Percentiles rank a stretch among this genome's conserved stretches.
Conservation (phyloP, 345 rosid genomes). For the Eutrema yunnanense region DNA sequence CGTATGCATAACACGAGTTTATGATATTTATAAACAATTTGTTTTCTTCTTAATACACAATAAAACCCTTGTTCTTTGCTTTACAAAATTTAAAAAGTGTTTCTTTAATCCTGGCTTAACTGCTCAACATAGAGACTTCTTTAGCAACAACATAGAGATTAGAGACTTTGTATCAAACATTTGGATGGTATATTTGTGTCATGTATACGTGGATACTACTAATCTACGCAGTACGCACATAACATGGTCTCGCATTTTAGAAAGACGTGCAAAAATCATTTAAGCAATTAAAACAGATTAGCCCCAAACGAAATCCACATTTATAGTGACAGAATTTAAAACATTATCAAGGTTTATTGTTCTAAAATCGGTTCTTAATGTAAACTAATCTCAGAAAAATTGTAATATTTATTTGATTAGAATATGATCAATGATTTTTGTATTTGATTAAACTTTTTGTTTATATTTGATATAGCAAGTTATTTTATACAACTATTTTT, state of each 20-base stretch:
- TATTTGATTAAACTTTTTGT: no score
- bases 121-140: no score
- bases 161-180: background rate
- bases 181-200: background rate
- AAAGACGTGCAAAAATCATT: conserved; percentile 12
- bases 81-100: background rate
- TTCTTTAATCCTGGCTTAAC: background rate
- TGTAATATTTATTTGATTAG: background rate
- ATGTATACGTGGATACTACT: conserved; percentile 13
- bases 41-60: background rate
- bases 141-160: no score
- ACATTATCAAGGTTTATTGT: background rate
- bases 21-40: background rate
- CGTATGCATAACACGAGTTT: background rate
- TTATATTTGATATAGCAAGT: no score
- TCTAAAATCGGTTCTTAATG: background rate
- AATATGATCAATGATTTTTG: background rate
- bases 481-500: no score
- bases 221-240: background rate
- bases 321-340: conserved; percentile 2
- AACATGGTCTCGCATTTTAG: background rate
- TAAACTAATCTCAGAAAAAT: background rate
- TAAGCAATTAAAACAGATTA: background rate
- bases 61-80: background rate
- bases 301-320: conserved; percentile 19